These are phyloP conservation scores for Penicillium psychrosexuale DNA, from an alignment of 2,329 filamentous ascomycete species.

Conservation along the genomic window DNA sequence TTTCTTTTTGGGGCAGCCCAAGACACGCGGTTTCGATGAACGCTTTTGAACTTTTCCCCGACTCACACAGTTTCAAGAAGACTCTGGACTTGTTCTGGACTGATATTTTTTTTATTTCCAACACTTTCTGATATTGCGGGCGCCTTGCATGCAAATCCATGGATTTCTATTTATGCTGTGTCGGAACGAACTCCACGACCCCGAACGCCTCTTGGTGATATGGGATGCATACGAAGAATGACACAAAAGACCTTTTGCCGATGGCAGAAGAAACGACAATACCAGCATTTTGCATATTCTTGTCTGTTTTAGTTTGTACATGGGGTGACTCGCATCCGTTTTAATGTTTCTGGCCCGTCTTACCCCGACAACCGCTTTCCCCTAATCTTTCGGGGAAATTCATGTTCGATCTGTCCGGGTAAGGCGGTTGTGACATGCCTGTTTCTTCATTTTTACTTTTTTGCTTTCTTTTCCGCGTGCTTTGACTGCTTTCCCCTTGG, in stretches of 20 bases:
- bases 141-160: constrained; percentile 30
- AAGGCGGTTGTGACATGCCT: constrained; percentile 15
- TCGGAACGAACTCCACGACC: constrained; percentile 29
- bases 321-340: constrained; percentile 32
- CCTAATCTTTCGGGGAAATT: constrained; percentile 9
- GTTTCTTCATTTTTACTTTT: constrained; percentile 12
- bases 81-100: constrained; percentile 12
- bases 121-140: constrained; percentile 19
- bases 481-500: constrained; percentile 9
- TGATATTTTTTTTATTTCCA: constrained; percentile 15
- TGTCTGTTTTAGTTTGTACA: constrained; percentile 35
- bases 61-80: constrained; percentile 11
- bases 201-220: constrained; percentile 23
- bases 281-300: constrained; percentile 38
- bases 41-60: constrained; percentile 13
- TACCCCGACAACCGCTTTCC: constrained; percentile 7
- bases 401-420: constrained; percentile 11
- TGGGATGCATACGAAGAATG: constrained; percentile 38
- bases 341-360: constrained; percentile 26
- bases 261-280: constrained; percentile 37
- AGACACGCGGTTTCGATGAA: constrained; percentile 31
- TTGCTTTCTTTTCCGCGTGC: constrained; percentile 12
- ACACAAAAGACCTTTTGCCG: constrained; percentile 32
- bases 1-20: constrained; percentile 41
- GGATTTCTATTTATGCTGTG: constrained; percentile 21